Evolutionary conservation across 306 rosid genomes (phyloP).

Genomic region (Fragaria nilgerrensis): DNA sequence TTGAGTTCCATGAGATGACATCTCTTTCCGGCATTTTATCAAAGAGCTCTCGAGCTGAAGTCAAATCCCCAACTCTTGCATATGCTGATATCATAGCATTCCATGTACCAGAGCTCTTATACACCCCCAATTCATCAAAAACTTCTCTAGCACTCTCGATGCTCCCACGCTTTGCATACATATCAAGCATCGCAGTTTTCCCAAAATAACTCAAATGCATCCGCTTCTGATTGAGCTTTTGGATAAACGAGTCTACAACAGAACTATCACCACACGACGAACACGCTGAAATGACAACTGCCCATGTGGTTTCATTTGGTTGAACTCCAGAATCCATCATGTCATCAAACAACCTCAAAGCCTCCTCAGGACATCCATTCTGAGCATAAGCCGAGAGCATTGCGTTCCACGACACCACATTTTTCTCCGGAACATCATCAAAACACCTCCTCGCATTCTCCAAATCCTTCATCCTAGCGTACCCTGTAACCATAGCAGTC

Average conservation of each 20-base stretch:
- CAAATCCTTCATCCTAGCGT: conserved; percentile 45
- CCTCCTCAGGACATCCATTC: conserved; percentile 44
- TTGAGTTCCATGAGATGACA: conserved; percentile 64
- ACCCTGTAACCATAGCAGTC: conserved; percentile 68
- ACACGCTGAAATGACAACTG: conserved; percentile 48
- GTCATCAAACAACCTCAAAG: conserved; percentile 49
- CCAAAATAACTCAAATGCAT: conserved; percentile 49
- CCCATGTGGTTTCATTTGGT: conserved; percentile 63
- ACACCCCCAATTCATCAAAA: conserved; percentile 45
- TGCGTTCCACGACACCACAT: conserved; percentile 75
- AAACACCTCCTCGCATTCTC: conserved; percentile 51
- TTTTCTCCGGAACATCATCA: conserved; percentile 52
- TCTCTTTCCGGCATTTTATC: conserved; percentile 56
- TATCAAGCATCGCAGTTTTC: conserved; percentile 61
- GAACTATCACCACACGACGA: conserved; percentile 40
- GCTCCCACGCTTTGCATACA: conserved; percentile 63
- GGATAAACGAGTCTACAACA: conserved; percentile 40
- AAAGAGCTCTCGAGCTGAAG: conserved; percentile 49
- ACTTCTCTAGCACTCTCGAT: conserved; percentile 46
- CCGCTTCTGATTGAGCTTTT: conserved; percentile 30
- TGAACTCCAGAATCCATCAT: conserved; percentile 41
- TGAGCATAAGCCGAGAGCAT: conserved; percentile 70
- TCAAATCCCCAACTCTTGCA: conserved; percentile 51
- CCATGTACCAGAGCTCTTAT: conserved; percentile 50
- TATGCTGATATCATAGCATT: conserved; percentile 69